phyloP scores from a whole-genome alignment of 2,329 filamentous ascomycete species.

The Phoma sp. region DNA sequence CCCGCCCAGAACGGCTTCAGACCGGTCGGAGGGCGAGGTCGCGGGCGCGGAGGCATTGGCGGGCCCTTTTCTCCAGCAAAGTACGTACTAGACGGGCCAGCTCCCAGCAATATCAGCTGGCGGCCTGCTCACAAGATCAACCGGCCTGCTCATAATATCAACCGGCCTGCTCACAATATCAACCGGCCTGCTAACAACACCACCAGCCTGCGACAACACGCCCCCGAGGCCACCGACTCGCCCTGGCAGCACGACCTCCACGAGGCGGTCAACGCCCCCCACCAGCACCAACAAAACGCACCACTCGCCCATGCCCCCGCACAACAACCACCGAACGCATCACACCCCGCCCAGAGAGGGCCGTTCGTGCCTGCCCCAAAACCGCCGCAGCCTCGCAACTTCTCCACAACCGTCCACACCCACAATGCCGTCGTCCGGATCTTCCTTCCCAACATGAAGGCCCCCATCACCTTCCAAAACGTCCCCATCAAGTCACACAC shows the following conservation, averaged over 20 bases:
- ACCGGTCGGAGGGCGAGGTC: slow-evolving; percentile 66
- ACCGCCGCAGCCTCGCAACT: slow-evolving; percentile 51
- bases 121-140: too few species aligned
- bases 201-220: slow-evolving; percentile 50
- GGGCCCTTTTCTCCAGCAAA: slow-evolving; percentile 63
- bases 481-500: slow-evolving; percentile 90
- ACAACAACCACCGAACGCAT: slow-evolving; percentile 27
- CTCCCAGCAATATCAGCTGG: too few species aligned
- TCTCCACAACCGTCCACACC: slow-evolving; percentile 83
- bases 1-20: slow-evolving; percentile 79
- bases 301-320: slow-evolving; percentile 17
- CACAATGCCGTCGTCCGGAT: slow-evolving; percentile 88
- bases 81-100: slow-evolving; percentile 56
- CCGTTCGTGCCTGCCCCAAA: slow-evolving; percentile 36
- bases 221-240: slow-evolving; percentile 67
- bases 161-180: too few species aligned
- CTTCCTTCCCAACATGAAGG: slow-evolving; percentile 76
- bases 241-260: slow-evolving; percentile 97
- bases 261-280: slow-evolving; percentile 63
- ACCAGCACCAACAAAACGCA: slow-evolving; percentile 33
- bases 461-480: slow-evolving; percentile 73
- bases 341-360: slow-evolving; percentile 32
- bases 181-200: slow-evolving; percentile 32
- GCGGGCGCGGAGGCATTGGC: slow-evolving; percentile 62
- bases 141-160: too few species aligned